A percentile compares a stretch with the other conserved stretches of the same genome.
phyloP scores from a whole-genome alignment of 2,329 filamentous ascomycete species.

The Xylariomycetidae sp. region DNA sequence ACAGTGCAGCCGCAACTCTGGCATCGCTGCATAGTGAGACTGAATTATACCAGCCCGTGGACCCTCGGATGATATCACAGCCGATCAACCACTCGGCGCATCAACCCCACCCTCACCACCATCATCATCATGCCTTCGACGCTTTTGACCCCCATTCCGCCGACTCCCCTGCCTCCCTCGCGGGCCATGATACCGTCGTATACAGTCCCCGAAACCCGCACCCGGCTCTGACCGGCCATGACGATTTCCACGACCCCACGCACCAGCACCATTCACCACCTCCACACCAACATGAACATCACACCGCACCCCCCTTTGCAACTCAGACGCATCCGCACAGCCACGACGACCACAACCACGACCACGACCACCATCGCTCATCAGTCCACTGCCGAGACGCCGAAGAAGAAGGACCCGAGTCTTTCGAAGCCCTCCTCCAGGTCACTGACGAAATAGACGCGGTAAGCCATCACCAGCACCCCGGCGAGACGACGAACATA shows the following conservation, averaged over 20 bases:
- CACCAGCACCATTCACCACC: constrained; percentile 1
- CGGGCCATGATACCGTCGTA: constrained; percentile 9
- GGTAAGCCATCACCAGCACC: too few relatives aligned
- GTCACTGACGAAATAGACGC: too few relatives aligned
- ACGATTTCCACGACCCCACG: neutral
- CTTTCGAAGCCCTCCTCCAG: constrained; percentile 50
- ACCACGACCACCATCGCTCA: constrained; percentile 28
- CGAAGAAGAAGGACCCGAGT: constrained; percentile 39
- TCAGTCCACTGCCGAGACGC: constrained; percentile 11
- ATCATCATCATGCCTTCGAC: constrained; percentile 14
- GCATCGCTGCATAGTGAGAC: constrained; percentile 24
- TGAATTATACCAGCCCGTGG: constrained; percentile 50
- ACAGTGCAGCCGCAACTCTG: constrained; percentile 16
- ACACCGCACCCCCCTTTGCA: too few relatives aligned
- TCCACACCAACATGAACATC: neutral
- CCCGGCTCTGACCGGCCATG: neutral
- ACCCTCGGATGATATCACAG: constrained; percentile 54
- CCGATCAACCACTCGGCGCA: constrained; percentile 19
- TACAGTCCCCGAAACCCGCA: constrained; percentile 19
- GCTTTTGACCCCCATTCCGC: constrained; percentile 10
- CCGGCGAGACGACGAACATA: too few relatives aligned
- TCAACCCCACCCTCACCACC: constrained; percentile 22
- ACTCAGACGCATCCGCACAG: neutral
- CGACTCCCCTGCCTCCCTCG: constrained; percentile 8
- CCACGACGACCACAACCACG: constrained; percentile 5